Evolutionary conservation across 2,329 filamentous ascomycete species (phyloP), one percentile per base, ranked within the genome.

Genomic region (Cercospora berteroae): DNA sequence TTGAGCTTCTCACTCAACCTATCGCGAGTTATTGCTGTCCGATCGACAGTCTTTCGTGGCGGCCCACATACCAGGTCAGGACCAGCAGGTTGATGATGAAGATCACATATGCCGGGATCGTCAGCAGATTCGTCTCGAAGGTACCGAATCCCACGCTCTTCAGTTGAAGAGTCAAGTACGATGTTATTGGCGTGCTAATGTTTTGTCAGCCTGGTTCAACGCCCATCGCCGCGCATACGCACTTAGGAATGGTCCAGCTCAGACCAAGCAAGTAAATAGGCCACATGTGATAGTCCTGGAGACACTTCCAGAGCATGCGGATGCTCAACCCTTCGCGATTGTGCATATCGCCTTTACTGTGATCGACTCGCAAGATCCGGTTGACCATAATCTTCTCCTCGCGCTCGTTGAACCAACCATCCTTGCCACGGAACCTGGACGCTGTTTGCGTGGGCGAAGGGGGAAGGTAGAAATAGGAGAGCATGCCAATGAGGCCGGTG

Each of bases 341-440:
- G 74, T 87, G 85, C 85, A 87, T 87, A 68, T 82, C 25, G n/a
- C 85, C 85, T 70, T 88, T 88, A 57, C 81, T 82, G 0, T 86
- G 86, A 72, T 89, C 88, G 56, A 90, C 88, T 1, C 88, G 84
- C 1, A 88, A 79, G 13, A 87, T 79, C 0, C 88, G 81, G 71
- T 89, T 90, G 18, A 89, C 86, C 72, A 89, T 84, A 72, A 90
- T 90, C 61, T 81, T 80, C 72, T 89, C 86, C 67, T 89, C 88
- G 2, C 82, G 82, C 55, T 88, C 85, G 2, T 73, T 84, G 75
- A 89, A 90, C 85, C 87, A 90, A 5, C 89, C 89, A 16, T 72
- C 42, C 62, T 87, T 87, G 2, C 87, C 85, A 55, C 86, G 87
- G 68, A 92, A 84, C 48, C 83, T 77, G 18, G 85, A 84, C 9